These are phyloP conservation scores for Cantharellus cinnabarinus DNA, from an alignment of 768 basidiomycete genomes.

Conservation along the genomic window DNA sequence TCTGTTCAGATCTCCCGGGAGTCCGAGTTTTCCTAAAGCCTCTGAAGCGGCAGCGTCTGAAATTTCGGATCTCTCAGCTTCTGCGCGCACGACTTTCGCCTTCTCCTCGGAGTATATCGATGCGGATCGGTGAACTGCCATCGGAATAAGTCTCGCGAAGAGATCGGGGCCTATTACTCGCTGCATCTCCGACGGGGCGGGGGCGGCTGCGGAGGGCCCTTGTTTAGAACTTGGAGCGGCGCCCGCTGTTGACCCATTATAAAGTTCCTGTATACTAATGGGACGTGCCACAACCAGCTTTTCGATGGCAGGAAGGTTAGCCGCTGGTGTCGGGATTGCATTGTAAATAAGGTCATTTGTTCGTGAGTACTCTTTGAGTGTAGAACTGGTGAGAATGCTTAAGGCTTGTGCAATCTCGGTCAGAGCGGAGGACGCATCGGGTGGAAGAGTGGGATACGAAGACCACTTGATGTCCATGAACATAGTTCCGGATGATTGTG, in stretches of 20 bases:
- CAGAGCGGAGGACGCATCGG: slow-evolving; percentile 66
- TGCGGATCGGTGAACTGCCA: slow-evolving; percentile 90
- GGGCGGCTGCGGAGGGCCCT: too few species aligned
- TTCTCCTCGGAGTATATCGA: slow-evolving; percentile 97
- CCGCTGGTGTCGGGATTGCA: slow-evolving; percentile 59
- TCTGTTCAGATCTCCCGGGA: slow-evolving; percentile 46
- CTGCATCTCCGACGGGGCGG: slow-evolving; percentile 59
- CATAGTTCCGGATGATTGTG: slow-evolving; percentile 39
- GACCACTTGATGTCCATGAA: slow-evolving; percentile 47
- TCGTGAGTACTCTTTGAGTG: slow-evolving; percentile 49
- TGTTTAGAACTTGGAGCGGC: too few species aligned
- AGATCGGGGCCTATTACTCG: slow-evolving; percentile 86
- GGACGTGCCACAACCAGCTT: slow-evolving; percentile 65
- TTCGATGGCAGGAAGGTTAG: slow-evolving; percentile 63
- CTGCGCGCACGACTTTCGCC: slow-evolving; percentile 76
- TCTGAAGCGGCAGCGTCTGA: slow-evolving; percentile 65
- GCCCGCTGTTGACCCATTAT: slow-evolving; percentile 20
- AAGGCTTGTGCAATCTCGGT: slow-evolving; percentile 72
- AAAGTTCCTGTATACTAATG: slow-evolving; percentile 87
- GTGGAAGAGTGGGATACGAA: slow-evolving; percentile 28
- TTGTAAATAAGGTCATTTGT: slow-evolving; percentile 99
- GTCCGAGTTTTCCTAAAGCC: slow-evolving; percentile 59
- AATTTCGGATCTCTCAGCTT: slow-evolving; percentile 71
- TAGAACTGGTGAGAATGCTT: slow-evolving; percentile 53
- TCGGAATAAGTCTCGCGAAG: slow-evolving; percentile 68